Evolutionary conservation across 1,139 yeast genomes (phyloP).

Genomic region (Pneumocystis wakefieldiae): DNA sequence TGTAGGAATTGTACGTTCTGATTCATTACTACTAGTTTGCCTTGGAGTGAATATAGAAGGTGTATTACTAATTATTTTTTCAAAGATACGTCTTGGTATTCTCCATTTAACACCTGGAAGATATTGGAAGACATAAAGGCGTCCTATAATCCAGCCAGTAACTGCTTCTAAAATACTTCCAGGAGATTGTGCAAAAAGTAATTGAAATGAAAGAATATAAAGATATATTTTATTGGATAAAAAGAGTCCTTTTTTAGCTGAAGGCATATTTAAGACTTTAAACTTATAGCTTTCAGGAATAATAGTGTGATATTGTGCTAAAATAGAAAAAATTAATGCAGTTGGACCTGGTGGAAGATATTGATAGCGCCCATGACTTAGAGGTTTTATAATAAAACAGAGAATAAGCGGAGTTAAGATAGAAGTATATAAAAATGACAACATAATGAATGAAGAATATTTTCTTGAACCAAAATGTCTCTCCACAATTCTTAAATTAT

Average conservation of each 20-base stretch:
- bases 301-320: constrained; percentile 40
- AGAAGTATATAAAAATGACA: constrained; percentile 10
- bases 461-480: constrained; percentile 49
- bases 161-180: constrained; percentile 37
- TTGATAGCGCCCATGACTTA: constrained; percentile 17
- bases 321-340: constrained; percentile 43
- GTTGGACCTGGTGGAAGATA: constrained; percentile 46
- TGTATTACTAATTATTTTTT: not conserved
- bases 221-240: constrained; percentile 43
- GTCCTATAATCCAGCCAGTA: constrained; percentile 47
- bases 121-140: not conserved
- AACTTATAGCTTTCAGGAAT: constrained; percentile 44
- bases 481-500: constrained; percentile 49
- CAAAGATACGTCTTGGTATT: not conserved
- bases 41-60: not conserved
- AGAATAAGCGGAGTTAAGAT: constrained; percentile 11
- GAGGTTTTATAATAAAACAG: constrained; percentile 5
- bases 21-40: not conserved
- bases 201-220: constrained; percentile 37
- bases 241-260: not conserved
- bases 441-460: constrained; percentile 19
- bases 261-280: constrained; percentile 5
- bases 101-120: not conserved
- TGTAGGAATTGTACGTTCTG: not conserved
- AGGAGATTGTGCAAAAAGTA: constrained; percentile 35